Percentiles rank a stretch among this genome's conserved stretches.
Evolutionary conservation across 345 rosid genomes (phyloP).

Genomic region (Adansonia digitata): DNA sequence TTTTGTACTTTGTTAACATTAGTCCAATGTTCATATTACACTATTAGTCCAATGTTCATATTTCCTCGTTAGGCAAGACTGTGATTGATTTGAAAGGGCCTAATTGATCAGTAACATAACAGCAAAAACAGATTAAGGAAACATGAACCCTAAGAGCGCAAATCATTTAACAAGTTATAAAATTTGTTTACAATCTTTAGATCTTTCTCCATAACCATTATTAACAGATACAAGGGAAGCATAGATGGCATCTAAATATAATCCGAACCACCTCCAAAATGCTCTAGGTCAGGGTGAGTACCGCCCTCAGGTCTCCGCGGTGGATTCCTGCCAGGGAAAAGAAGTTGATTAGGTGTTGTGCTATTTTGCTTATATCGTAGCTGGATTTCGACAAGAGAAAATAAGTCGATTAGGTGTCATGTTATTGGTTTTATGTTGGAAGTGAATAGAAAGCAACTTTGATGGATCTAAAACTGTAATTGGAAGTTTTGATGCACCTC

Average conservation of each 20-base stretch:
- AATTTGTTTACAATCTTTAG: neutral
- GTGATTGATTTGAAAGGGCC: neutral
- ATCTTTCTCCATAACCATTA: neutral
- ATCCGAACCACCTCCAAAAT: slow-evolving; percentile 47
- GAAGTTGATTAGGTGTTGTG: slow-evolving; percentile 11
- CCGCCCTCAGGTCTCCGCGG: slow-evolving; percentile 44
- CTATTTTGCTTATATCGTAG: neutral
- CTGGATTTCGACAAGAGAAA: too few relatives aligned
- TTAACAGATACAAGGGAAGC: neutral
- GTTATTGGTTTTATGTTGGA: neutral
- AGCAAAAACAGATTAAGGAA: neutral
- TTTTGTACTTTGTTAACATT: neutral
- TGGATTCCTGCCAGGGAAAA: slow-evolving; percentile 38
- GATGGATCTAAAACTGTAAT: neutral
- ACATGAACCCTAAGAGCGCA: neutral
- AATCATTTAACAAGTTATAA: too few relatives aligned
- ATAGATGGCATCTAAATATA: slow-evolving; percentile 34
- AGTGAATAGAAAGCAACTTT: neutral
- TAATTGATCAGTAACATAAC: neutral
- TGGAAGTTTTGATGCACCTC: slow-evolving; percentile 41
- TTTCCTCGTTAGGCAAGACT: neutral
- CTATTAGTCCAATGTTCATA: too few relatives aligned
- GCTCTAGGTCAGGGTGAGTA: slow-evolving; percentile 75
- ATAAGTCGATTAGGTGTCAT: slow-evolving; percentile 12
- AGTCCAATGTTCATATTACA: neutral